Base-by-base conservation (phyloP, 73 alveolate species). In the Breviolum minutum region DNA sequence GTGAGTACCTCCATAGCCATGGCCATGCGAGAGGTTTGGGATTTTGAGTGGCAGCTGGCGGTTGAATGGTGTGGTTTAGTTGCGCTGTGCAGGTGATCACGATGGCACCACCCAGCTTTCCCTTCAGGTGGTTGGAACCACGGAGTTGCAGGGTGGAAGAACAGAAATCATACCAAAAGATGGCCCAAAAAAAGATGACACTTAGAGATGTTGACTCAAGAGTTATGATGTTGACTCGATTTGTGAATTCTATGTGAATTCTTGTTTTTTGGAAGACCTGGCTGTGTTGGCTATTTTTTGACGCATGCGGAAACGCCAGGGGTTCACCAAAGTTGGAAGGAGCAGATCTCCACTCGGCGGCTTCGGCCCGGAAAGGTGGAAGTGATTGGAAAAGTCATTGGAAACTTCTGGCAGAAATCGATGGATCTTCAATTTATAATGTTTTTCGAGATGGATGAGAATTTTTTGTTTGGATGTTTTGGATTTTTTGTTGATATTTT, bases 281-380 rank as follows among this genome's bases (percentile, higher is more conserved):
- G 77, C 24, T 22, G 77, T 17, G 77, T 22, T 17, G 77, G 77
- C n/a, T 40, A 40, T 40, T 40, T 40, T 40, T 40, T 40, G 54
- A 40, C 74, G 11, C 74, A 11, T 17, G 24, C 74, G 54, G 54
- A 40, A 40, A 40, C 5, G 54, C 54, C 86, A 77, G 86, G 86
- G 86, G 86, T 20, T 77, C 86, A 9, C 86, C 86, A 2, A 27
- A 77, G 63, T n/a, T 77, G 86, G 86, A 77, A 63, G 86, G 86
- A 29, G 86, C 62, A 27, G 86, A 77, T 77, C 63, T 77, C 16
- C 86, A 9, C 14, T n/a, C n/a, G 86, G 2, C 4, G 86, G 54
- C 54, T 40, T 40, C 54, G 54, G 54, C 5, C 54, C 54, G 54
- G 54, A 40, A 40, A 40, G 54, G 54, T 40, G 54, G 54, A 40